phyloP scores from a whole-genome alignment of 2,329 filamentous ascomycete species.

The Neurospora sp. region DNA sequence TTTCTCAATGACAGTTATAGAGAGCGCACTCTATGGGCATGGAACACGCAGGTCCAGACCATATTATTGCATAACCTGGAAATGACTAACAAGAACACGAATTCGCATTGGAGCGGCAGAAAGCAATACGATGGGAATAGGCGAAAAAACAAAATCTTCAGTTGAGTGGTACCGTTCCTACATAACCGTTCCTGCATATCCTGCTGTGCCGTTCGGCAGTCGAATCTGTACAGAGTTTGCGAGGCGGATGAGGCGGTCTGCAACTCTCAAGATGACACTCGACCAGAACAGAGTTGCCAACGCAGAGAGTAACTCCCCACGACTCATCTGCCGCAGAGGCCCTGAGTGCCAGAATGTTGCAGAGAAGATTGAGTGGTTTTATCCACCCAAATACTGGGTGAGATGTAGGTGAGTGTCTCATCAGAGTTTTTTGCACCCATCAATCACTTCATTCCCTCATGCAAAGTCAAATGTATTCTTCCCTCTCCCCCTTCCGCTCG shows the following conservation, averaged over 20 bases:
- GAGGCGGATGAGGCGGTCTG: not conserved
- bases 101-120: not conserved
- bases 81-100: not conserved
- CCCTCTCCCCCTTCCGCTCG: not conserved
- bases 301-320: not conserved
- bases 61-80: not conserved
- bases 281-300: not conserved
- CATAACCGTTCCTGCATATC: not conserved
- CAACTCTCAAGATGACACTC: not conserved
- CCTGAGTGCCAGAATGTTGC: not conserved
- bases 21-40: not conserved
- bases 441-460: not conserved
- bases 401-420: not conserved
- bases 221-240: not conserved
- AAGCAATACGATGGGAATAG: not conserved
- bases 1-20: not conserved
- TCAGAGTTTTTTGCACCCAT: not conserved
- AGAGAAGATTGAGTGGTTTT: not conserved
- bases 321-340: not conserved
- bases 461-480: not conserved
- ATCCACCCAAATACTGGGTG: not conserved
- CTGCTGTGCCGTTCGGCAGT: not conserved
- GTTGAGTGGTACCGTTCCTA: not conserved
- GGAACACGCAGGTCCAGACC: not conserved
- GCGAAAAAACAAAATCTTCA: not conserved